phyloP scores from a whole-genome alignment of 1,284 basidiomycete genomes.

The Chalciporus sp. region DNA sequence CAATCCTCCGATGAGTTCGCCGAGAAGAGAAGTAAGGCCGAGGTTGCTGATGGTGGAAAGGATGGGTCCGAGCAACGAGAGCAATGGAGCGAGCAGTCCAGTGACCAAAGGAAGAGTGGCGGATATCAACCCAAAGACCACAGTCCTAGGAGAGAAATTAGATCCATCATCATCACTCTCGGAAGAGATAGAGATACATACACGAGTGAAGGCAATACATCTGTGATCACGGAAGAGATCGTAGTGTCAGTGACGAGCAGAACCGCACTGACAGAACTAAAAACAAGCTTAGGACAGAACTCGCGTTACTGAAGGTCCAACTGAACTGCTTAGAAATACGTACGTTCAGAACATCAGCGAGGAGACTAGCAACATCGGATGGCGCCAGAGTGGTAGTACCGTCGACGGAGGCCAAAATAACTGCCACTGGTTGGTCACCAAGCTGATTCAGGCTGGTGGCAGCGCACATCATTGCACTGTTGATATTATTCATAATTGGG shows the following conservation, averaged over 20 bases:
- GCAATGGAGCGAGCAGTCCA: slow-evolving; percentile 9
- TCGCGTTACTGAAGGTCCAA: slow-evolving; percentile 1
- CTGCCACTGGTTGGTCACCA: slow-evolving; percentile 1
- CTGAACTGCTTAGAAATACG: neutral
- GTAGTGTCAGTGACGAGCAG: slow-evolving; percentile 11
- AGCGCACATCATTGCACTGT: slow-evolving; percentile 8
- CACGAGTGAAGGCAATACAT: slow-evolving; percentile 6
- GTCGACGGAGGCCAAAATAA: slow-evolving; percentile 15
- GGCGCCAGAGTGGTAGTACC: neutral
- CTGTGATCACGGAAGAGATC: neutral
- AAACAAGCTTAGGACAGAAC: slow-evolving; percentile 11
- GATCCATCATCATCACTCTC: neutral
- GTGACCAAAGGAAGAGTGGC: slow-evolving; percentile 5
- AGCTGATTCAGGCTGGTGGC: slow-evolving; percentile 7
- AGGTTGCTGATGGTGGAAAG: slow-evolving; percentile 10
- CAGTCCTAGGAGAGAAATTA: neutral
- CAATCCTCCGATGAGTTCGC: slow-evolving; percentile 4
- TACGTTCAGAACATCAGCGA: slow-evolving; percentile 7
- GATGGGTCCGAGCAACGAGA: slow-evolving; percentile 12
- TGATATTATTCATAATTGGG: slow-evolving; percentile 11
- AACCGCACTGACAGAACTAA: slow-evolving; percentile 1
- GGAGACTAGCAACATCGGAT: slow-evolving; percentile 14
- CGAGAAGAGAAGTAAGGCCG: slow-evolving; percentile 9
- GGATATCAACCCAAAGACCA: slow-evolving; percentile 10
- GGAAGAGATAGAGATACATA: neutral